phyloP scores from a whole-genome alignment of 2,329 filamentous ascomycete genomes.

The Berkeleyomyces rouxiae region DNA sequence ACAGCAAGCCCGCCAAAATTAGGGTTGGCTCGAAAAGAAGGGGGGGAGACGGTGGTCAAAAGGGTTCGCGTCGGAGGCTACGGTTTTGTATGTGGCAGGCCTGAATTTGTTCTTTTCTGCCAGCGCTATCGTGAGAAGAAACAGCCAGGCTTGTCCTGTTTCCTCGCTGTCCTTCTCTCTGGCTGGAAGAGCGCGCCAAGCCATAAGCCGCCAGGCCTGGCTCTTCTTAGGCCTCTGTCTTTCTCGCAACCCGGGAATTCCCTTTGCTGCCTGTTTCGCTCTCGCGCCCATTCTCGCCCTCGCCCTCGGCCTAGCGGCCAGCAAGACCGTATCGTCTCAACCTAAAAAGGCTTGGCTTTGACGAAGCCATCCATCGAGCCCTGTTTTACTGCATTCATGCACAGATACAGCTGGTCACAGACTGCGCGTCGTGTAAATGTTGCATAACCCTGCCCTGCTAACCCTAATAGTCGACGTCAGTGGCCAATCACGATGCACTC shows the following conservation, averaged over 20 bases:
- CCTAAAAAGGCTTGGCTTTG: background rate
- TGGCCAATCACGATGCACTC: background rate
- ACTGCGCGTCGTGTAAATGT: background rate
- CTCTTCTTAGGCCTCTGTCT: background rate
- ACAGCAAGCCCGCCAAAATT: background rate
- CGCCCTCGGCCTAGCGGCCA: background rate
- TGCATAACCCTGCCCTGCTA: background rate
- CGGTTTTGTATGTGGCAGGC: background rate
- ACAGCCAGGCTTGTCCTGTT: background rate
- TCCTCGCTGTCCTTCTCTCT: background rate
- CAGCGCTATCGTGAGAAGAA: background rate
- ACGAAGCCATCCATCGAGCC: background rate
- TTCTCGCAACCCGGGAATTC: background rate
- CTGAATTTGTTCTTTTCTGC: background rate
- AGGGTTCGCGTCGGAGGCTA: background rate
- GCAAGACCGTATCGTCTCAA: no score
- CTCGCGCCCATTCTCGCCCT: no score
- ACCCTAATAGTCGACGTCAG: background rate
- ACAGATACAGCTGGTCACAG: background rate
- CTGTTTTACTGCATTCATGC: background rate
- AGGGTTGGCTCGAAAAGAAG: background rate
- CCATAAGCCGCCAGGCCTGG: background rate
- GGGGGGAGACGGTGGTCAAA: background rate
- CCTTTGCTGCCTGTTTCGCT: background rate
- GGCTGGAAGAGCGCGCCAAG: background rate